These are phyloP conservation scores for Ceraceosorus guamensis DNA, from an alignment of 1,284 basidiomycete genomes.

Conservation along the genomic window DNA sequence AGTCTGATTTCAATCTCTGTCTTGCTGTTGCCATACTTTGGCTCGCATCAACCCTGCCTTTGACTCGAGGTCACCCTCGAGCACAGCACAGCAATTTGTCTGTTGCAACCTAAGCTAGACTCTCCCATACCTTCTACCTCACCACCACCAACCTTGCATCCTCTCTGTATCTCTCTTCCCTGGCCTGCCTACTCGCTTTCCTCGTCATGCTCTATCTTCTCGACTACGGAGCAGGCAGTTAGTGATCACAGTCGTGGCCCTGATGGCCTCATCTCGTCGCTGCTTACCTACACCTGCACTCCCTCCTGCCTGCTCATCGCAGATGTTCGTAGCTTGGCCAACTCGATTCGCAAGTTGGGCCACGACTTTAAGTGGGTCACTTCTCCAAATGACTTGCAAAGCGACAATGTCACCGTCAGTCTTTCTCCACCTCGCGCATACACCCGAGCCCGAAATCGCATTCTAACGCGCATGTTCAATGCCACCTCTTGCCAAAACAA, in stretches of 20 bases:
- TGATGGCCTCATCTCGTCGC: background rate
- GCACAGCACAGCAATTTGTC: no score
- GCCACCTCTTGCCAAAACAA: background rate
- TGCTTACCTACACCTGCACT: background rate
- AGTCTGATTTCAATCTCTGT: no score
- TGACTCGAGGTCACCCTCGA: no score
- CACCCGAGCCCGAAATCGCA: no score
- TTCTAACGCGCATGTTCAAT: background rate
- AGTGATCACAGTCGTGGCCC: conserved; percentile 7
- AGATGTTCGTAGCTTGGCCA: conserved; percentile 60
- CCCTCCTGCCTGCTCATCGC: background rate
- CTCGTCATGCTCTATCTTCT: conserved; percentile 46
- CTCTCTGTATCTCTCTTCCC: background rate
- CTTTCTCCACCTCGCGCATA: background rate
- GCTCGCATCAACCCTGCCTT: no score
- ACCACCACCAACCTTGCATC: background rate
- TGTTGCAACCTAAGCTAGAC: background rate
- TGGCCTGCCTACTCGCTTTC: conserved; percentile 36
- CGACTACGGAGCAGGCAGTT: conserved; percentile 47
- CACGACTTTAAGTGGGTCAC: conserved; percentile 86
- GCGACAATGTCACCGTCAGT: conserved; percentile 75
- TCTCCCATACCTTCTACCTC: background rate
- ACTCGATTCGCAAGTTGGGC: conserved; percentile 80
- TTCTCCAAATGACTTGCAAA: conserved; percentile 66
- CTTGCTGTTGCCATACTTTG: no score